phyloP scores from a whole-genome alignment of 1,284 basidiomycete genomes.

The Mycena citricolor region DNA sequence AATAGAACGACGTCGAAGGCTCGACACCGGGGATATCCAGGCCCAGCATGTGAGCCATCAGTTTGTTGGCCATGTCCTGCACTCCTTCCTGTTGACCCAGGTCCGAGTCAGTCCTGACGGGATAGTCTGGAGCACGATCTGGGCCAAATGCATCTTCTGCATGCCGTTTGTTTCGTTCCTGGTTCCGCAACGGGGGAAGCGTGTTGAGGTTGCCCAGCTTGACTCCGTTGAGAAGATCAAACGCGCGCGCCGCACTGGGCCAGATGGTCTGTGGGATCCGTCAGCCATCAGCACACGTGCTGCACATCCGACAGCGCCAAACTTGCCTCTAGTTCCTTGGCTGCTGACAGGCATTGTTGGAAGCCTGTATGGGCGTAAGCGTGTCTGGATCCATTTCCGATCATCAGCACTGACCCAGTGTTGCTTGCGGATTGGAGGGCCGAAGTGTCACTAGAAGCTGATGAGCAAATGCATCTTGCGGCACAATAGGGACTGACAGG shows the following conservation, averaged over 20 bases:
- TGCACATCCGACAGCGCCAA: slow-evolving; percentile 7
- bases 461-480: slow-evolving; percentile 15
- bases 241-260: slow-evolving; percentile 73
- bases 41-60: slow-evolving; percentile 73
- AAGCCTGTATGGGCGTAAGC: too few species aligned
- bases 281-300: slow-evolving; percentile 19
- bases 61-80: slow-evolving; percentile 55
- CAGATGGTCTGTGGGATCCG: slow-evolving; percentile 59
- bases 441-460: slow-evolving; percentile 57
- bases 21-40: slow-evolving; percentile 59
- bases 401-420: slow-evolving; percentile 41
- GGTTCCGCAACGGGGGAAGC: slow-evolving; percentile 33
- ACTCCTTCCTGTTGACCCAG: slow-evolving; percentile 41
- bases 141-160: slow-evolving; percentile 65
- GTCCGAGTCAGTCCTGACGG: slow-evolving; percentile 24
- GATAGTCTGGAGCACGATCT: slow-evolving; percentile 48
- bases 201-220: slow-evolving; percentile 54
- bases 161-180: slow-evolving; percentile 56
- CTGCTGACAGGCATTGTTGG: slow-evolving; percentile 62
- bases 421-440: slow-evolving; percentile 68
- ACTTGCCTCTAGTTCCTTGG: slow-evolving; percentile 72
- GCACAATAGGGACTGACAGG: slow-evolving; percentile 46
- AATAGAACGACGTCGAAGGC: slow-evolving; percentile 60
- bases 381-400: too few species aligned
- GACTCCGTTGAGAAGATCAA: slow-evolving; percentile 70